Evolutionary conservation across 2,329 filamentous ascomycete species (phyloP), one percentile per base, ranked within the genome.

Genomic region (Fusarium torreyae): DNA sequence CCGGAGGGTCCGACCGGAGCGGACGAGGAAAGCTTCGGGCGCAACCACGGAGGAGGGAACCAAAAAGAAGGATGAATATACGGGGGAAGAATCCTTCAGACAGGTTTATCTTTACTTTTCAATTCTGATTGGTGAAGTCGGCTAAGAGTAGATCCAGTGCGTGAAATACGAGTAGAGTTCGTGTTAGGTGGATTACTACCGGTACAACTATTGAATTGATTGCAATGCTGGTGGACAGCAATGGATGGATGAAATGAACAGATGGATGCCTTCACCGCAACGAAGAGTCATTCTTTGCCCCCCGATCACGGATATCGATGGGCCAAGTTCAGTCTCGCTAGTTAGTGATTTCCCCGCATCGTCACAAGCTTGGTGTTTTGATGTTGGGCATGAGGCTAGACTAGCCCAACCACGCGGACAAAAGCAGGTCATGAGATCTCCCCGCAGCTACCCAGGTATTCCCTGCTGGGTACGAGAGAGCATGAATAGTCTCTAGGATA

Each of bases 381-480:
- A 65, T 65, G 62, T 65, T 65, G 44, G 63, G 63, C 63, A 66
- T 66, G 56, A 68, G 66, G 53, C 60, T 68, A 60, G 43, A 46
- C 53, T 51, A 50, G 52, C 57, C 58, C 53, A 56, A 59, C 53
- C 60, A 69, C 66, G 64, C 57, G 64, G 63, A 57, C 66, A 62
- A 45, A 44, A 43, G 57, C 22, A 57, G 66, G 56, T 69, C 66
- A 69, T 69, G 66, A 69, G 66, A 56, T 64, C 63, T 43, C 43
- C 44, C 48, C 42, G 65, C 43, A 57, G 45, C 28, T 52, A 59
- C 52, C 36, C 34, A 31, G 28, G 28, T 31, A 31, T 31, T 31
- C 28, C 28, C 38, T 51, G 26, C 52, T 24, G 34, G 50, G 43
- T 49, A 18, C 28, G 15, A 50, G 18, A 28, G 34, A 44, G 48